These are phyloP conservation scores for Penicillium diatomitis DNA, from an alignment of 495 filamentous ascomycete species.

Conservation along the genomic window DNA sequence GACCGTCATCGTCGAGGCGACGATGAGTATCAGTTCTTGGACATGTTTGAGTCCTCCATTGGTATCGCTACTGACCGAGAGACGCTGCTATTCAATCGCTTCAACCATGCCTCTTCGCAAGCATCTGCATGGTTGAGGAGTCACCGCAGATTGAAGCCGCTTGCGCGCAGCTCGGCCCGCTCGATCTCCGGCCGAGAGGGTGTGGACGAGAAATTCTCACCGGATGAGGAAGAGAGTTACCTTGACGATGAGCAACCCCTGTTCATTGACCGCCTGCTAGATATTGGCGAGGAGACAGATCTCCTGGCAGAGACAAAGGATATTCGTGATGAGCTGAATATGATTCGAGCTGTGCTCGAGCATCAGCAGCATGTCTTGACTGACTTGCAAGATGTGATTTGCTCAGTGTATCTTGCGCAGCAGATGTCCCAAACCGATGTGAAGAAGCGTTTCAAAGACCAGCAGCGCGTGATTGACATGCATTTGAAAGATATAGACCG, in stretches of 20 bases:
- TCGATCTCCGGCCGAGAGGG: constrained; percentile 1
- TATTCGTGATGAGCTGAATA: constrained; percentile 65
- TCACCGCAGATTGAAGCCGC: constrained; percentile 43
- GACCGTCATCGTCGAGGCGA: constrained; percentile 53
- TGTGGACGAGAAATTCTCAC: constrained; percentile 1
- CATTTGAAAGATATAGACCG: constrained; percentile 55
- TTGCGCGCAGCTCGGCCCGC: constrained; percentile 19
- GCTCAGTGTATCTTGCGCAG: constrained; percentile 39
- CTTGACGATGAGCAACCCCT: constrained; percentile 29
- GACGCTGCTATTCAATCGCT: constrained; percentile 53
- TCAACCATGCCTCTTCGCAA: constrained; percentile 51
- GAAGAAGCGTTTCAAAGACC: constrained; percentile 50
- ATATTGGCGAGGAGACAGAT: constrained; percentile 59
- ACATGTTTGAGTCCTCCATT: constrained; percentile 64
- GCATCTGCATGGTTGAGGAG: constrained; percentile 54
- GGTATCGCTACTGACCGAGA: constrained; percentile 56
- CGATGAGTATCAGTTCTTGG: constrained; percentile 58
- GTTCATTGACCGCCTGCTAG: constrained; percentile 57
- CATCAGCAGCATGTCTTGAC: constrained; percentile 48
- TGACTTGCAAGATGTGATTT: constrained; percentile 46
- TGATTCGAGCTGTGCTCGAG: constrained; percentile 53
- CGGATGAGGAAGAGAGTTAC: constrained; percentile 12
- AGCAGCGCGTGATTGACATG: constrained; percentile 51
- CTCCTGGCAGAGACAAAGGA: constrained; percentile 61
- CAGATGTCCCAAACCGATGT: constrained; percentile 41